Percentiles rank a stretch among this genome's conserved stretches.
phyloP scores from a whole-genome alignment of 164 flowering plant species.

The Paratinospora sagittata region DNA sequence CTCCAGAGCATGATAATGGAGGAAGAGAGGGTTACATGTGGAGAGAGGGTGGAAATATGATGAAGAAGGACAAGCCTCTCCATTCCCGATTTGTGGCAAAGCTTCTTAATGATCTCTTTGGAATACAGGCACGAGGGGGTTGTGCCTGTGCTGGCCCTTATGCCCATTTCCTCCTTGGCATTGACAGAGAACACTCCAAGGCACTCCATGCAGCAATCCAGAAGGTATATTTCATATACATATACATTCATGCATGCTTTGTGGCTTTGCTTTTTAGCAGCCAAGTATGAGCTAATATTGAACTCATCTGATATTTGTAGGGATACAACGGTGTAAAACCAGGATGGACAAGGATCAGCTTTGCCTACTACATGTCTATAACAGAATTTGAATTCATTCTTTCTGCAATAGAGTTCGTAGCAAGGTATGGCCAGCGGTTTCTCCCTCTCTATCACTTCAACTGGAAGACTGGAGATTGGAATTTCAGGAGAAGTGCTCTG shows the following conservation, averaged over 20 bases:
- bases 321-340: conserved; percentile 73
- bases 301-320: conserved; percentile 23
- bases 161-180: conserved; percentile 52
- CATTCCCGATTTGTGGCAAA: conserved; percentile 68
- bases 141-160: conserved; percentile 93
- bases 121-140: conserved; percentile 83
- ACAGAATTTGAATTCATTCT: conserved; percentile 71
- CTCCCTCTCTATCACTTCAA: conserved; percentile 59
- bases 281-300: too few species aligned
- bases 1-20: neutral
- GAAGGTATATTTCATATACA: conserved; percentile 33
- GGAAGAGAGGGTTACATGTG: conserved; percentile 26
- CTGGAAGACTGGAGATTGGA: conserved; percentile 67
- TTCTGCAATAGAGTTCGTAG: conserved; percentile 62
- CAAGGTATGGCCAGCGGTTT: conserved; percentile 63
- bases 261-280: too few species aligned
- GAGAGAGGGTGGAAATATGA: conserved; percentile 38
- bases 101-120: conserved; percentile 82
- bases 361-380: conserved; percentile 66
- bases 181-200: conserved; percentile 35
- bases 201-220: conserved; percentile 43
- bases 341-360: conserved; percentile 87
- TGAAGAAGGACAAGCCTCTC: conserved; percentile 51
- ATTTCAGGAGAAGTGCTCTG: conserved; percentile 27
- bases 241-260: too few species aligned